Conservation (phyloP, 140 eudicot genomes). For the Oenanthe javanica region DNA sequence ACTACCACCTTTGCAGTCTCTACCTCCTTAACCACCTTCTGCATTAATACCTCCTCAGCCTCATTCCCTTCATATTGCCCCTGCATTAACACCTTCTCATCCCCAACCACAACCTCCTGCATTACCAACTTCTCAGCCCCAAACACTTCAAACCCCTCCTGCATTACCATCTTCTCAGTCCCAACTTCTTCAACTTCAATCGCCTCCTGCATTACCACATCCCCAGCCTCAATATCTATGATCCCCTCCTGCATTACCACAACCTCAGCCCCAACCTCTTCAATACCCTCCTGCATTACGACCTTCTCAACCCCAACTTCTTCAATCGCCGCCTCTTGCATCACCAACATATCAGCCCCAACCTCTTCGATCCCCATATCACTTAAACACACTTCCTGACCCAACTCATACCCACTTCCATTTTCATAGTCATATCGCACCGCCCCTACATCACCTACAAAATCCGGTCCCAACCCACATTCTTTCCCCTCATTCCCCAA, state of each 20-base stretch:
- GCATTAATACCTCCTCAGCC: not conserved
- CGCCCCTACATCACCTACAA: not conserved
- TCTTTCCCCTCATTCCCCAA: conserved; percentile 3
- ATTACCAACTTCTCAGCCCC: not conserved
- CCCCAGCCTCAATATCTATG: not conserved
- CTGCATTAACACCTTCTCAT: not conserved
- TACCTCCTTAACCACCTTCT: not conserved
- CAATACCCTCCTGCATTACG: not conserved
- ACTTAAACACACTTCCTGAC: conserved; percentile 1
- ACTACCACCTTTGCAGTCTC: not conserved
- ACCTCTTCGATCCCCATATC: conserved; percentile 1
- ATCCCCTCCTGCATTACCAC: not conserved
- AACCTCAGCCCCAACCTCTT: not conserved
- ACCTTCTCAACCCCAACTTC: not conserved
- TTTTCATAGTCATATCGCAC: not conserved
- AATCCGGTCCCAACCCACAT: not conserved
- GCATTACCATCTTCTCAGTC: not conserved
- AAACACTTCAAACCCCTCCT: not conserved
- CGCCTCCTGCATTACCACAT: not conserved
- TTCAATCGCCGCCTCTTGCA: not conserved
- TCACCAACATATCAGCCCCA: not conserved
- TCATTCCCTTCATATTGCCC: not conserved
- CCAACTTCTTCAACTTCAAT: not conserved
- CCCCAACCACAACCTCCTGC: not conserved
- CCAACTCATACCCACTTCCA: not conserved